Evolutionary conservation across 805 yeast species (phyloP).

Genomic region (Clavispora fructus): DNA sequence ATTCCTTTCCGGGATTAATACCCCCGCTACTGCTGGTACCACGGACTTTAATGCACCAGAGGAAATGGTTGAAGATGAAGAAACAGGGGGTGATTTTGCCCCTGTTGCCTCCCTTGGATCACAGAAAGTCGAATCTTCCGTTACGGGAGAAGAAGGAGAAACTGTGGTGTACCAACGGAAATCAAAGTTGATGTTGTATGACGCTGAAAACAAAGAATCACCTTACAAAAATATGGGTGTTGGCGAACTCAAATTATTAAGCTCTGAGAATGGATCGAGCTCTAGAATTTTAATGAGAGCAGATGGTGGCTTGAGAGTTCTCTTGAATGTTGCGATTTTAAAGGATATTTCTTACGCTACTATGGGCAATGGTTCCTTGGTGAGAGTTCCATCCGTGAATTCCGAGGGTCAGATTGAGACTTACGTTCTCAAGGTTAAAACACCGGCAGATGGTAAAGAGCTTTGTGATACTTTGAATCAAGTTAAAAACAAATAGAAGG

Average conservation of each 20-base stretch:
- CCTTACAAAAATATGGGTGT: slow-evolving; percentile 66
- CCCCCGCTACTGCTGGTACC: slow-evolving; percentile 10
- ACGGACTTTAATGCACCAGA: slow-evolving; percentile 19
- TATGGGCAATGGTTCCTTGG: slow-evolving; percentile 59
- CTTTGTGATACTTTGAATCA: slow-evolving; percentile 33
- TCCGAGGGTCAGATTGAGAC: slow-evolving; percentile 48
- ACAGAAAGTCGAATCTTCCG: slow-evolving; percentile 43
- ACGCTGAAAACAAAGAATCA: slow-evolving; percentile 41
- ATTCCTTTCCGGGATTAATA: slow-evolving; percentile 10
- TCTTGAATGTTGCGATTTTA: slow-evolving; percentile 62
- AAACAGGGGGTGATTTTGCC: slow-evolving; percentile 40
- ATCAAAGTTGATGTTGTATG: slow-evolving; percentile 64
- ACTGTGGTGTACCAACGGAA: slow-evolving; percentile 56
- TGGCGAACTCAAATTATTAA: slow-evolving; percentile 75
- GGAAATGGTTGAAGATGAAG: slow-evolving; percentile 39
- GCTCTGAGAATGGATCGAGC: slow-evolving; percentile 54
- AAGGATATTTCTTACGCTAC: slow-evolving; percentile 55
- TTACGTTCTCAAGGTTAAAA: slow-evolving; percentile 71
- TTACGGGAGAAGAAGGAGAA: slow-evolving; percentile 86
- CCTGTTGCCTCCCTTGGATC: slow-evolving; percentile 31
- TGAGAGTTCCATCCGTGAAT: slow-evolving; percentile 61
- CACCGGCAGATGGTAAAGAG: slow-evolving; percentile 59
- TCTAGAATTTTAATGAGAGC: slow-evolving; percentile 75
- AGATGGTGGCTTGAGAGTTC: slow-evolving; percentile 78
- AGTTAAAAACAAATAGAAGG: slow-evolving; percentile 11